phyloP scores from a whole-genome alignment of 805 yeast genomes.

The Komagataella mondaviorum region DNA sequence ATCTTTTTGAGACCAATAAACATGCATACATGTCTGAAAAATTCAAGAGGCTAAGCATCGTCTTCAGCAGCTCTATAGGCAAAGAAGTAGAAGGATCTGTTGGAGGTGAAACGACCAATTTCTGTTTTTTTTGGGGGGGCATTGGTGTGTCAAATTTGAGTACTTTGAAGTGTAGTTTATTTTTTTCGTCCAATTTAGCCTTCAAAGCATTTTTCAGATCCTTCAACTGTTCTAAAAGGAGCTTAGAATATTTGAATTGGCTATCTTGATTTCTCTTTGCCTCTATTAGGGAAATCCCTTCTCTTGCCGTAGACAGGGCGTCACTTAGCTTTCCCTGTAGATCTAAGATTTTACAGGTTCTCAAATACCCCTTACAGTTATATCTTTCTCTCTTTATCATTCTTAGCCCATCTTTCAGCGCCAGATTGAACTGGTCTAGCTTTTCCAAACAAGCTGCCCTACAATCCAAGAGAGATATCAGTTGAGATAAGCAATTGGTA shows the following conservation, averaged over 20 bases:
- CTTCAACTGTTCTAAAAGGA: background rate
- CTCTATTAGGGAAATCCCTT: background rate
- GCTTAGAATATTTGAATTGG: background rate
- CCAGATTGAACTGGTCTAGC: background rate
- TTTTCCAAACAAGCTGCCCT: background rate
- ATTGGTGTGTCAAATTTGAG: background rate
- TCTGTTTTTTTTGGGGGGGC: background rate
- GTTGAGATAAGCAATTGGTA: background rate
- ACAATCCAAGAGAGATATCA: background rate
- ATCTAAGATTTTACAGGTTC: background rate
- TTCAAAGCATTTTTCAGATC: background rate
- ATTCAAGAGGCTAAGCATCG: background rate
- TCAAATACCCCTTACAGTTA: background rate
- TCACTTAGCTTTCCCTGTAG: background rate
- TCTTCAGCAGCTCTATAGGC: background rate
- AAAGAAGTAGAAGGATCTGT: background rate
- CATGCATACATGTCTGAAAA: background rate
- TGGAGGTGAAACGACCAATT: background rate
- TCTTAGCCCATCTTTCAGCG: background rate
- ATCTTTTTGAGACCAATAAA: background rate
- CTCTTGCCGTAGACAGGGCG: background rate
- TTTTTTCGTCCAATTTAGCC: background rate
- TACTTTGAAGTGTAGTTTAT: background rate
- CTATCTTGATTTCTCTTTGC: background rate
- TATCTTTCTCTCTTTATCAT: background rate